These are phyloP conservation scores for Acanthochlamys bracteata DNA, from an alignment of 106 monocot species.

Conservation along the genomic window DNA sequence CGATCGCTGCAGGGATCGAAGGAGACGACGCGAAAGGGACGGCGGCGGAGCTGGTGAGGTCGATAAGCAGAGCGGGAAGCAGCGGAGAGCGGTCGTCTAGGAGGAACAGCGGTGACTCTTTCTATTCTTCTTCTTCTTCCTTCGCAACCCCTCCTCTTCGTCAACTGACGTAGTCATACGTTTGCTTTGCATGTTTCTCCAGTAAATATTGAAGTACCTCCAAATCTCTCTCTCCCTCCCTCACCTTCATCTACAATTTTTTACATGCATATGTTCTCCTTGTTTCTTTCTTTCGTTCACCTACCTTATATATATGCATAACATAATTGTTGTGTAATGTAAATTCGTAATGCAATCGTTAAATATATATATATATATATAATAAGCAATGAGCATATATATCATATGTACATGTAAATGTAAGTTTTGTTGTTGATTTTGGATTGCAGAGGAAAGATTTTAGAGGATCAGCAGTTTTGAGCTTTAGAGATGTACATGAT, in stretches of 20 bases:
- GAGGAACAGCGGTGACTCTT: conserved; percentile 1
- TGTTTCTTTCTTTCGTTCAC: no score
- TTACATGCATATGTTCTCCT: no score
- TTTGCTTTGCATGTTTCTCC: no score
- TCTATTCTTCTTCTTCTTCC: neutral
- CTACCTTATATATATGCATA: no score
- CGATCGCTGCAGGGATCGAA: neutral
- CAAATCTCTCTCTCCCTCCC: no score
- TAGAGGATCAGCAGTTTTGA: neutral
- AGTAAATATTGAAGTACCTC: no score
- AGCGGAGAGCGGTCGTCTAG: neutral
- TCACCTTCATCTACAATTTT: no score
- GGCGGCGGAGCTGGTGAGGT: neutral
- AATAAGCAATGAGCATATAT: no score
- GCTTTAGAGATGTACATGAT: neutral
- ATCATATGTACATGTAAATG: no score
- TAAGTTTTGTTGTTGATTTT: neutral
- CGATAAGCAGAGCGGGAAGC: neutral
- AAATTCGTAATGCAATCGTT: no score
- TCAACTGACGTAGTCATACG: neutral
- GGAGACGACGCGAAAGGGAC: neutral
- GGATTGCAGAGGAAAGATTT: neutral
- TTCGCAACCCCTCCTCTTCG: neutral
- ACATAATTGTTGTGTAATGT: no score
- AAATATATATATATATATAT: no score